These are phyloP conservation scores for Curvularia eragrostidis DNA, from an alignment of 2,329 filamentous ascomycete genomes.

Conservation along the genomic window DNA sequence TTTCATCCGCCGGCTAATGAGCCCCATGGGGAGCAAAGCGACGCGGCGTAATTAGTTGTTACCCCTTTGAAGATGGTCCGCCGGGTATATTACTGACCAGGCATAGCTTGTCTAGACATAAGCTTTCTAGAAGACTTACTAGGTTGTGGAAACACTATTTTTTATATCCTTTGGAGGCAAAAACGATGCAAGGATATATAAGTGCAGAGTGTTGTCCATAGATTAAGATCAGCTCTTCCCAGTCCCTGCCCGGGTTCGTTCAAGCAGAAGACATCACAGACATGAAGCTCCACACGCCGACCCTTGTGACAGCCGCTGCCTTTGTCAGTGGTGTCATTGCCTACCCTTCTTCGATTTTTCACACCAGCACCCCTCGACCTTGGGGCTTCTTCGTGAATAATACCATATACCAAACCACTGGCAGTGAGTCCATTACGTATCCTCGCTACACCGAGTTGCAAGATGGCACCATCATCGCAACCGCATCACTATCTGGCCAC, in stretches of 20 bases:
- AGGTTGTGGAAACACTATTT: background rate
- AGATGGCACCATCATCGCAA: slow-evolving; percentile 29
- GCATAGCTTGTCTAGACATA: background rate
- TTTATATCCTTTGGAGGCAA: background rate
- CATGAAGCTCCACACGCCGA: slow-evolving; percentile 3
- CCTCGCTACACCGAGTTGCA: slow-evolving; percentile 25
- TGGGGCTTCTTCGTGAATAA: slow-evolving; percentile 31
- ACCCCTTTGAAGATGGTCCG: background rate
- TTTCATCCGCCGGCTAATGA: slow-evolving; percentile 9
- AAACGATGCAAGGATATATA: slow-evolving; percentile 5
- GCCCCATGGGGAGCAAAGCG: slow-evolving; percentile 5
- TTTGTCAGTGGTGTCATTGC: slow-evolving; percentile 2
- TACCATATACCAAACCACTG: slow-evolving; percentile 27
- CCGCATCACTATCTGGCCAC: slow-evolving; percentile 21
- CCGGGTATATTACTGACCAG: slow-evolving; percentile 10
- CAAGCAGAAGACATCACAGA: background rate
- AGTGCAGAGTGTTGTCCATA: background rate
- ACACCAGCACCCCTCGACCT: slow-evolving; percentile 11
- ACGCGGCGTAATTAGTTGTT: background rate
- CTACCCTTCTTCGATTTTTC: background rate
- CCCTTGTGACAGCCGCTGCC: slow-evolving; percentile 1
- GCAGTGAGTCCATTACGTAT: slow-evolving; percentile 23
- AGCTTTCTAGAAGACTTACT: background rate
- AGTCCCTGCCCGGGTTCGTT: background rate
- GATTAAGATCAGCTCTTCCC: background rate